A percentile compares a stretch with the other conserved stretches of the same genome.
Evolutionary conservation across 2,329 filamentous ascomycete species (phyloP).

Genomic region (Davidsoniella australis): DNA sequence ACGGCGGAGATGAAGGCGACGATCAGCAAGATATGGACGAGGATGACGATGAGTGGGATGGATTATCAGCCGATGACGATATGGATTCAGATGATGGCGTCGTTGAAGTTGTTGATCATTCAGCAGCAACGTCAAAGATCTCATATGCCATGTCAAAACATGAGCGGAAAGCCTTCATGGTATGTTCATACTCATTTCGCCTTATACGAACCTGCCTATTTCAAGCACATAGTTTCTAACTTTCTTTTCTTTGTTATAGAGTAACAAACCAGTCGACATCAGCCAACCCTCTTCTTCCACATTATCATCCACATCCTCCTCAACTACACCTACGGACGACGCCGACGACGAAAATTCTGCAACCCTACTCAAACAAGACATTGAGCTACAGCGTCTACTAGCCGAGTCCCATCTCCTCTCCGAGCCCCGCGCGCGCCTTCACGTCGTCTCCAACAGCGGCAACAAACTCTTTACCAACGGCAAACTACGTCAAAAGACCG

Average conservation of each 20-base stretch:
- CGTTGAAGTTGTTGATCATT: slow-evolving; percentile 48
- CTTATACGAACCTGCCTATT: neutral
- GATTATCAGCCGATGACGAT: slow-evolving; percentile 13
- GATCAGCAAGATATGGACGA: slow-evolving; percentile 16
- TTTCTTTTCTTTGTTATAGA: slow-evolving; percentile 13
- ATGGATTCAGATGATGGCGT: slow-evolving; percentile 14
- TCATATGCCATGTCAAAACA: slow-evolving; percentile 39
- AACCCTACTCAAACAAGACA: slow-evolving; percentile 72
- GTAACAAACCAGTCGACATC: slow-evolving; percentile 28
- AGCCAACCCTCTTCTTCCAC: slow-evolving; percentile 21
- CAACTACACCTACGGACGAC: slow-evolving; percentile 15
- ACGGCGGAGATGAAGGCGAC: slow-evolving; percentile 15
- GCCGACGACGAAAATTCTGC: slow-evolving; percentile 38
- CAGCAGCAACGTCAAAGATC: slow-evolving; percentile 23
- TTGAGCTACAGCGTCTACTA: slow-evolving; percentile 78
- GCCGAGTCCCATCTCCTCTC: slow-evolving; percentile 75
- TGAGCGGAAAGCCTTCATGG: slow-evolving; percentile 69
- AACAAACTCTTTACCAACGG: slow-evolving; percentile 37
- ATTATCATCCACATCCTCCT: slow-evolving; percentile 14
- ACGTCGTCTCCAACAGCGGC: slow-evolving; percentile 17
- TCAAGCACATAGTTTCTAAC: neutral
- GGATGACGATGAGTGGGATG: slow-evolving; percentile 16
- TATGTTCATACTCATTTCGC: slow-evolving; percentile 15
- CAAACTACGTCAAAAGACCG: slow-evolving; percentile 60
- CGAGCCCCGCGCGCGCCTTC: slow-evolving; percentile 30